Evolutionary conservation across 768 basidiomycete species (phyloP).

Genomic region (Boletellus emodensis): DNA sequence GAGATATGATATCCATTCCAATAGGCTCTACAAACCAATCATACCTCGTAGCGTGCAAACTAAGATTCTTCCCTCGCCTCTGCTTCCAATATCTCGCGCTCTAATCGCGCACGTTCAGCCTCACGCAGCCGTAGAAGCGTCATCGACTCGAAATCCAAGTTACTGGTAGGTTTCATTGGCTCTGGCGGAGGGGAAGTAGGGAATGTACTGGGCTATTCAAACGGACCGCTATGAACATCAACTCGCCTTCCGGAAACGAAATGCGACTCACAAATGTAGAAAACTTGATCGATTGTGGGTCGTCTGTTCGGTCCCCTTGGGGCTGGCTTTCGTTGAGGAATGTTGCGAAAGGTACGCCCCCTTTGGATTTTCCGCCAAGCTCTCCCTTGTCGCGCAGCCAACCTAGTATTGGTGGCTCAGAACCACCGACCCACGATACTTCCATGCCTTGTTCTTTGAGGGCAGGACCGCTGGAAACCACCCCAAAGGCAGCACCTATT

Average conservation of each 20-base stretch:
- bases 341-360: slow-evolving; percentile 13
- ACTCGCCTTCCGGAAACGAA: not conserved
- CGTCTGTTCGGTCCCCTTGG: not conserved
- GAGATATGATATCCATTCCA: slow-evolving; percentile 5
- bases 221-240: slow-evolving; percentile 5
- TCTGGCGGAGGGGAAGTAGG: slow-evolving; percentile 16
- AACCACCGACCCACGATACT: slow-evolving; percentile 66
- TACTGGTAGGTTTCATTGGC: slow-evolving; percentile 30
- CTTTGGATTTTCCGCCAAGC: slow-evolving; percentile 34
- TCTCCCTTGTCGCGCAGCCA: slow-evolving; percentile 75
- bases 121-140: slow-evolving; percentile 79
- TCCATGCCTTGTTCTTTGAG: slow-evolving; percentile 60
- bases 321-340: slow-evolving; percentile 16
- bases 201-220: slow-evolving; percentile 18
- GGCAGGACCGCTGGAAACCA: slow-evolving; percentile 57
- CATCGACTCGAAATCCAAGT: slow-evolving; percentile 73
- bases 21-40: slow-evolving; percentile 6
- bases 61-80: slow-evolving; percentile 41
- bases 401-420: slow-evolving; percentile 64
- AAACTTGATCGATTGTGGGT: slow-evolving; percentile 34
- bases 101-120: slow-evolving; percentile 73
- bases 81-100: slow-evolving; percentile 70
- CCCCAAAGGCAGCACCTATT: slow-evolving; percentile 73
- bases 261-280: slow-evolving; percentile 34
- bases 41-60: slow-evolving; percentile 10